Evolutionary conservation across 805 yeast genomes (phyloP).

Genomic region (Ogataea pini): DNA sequence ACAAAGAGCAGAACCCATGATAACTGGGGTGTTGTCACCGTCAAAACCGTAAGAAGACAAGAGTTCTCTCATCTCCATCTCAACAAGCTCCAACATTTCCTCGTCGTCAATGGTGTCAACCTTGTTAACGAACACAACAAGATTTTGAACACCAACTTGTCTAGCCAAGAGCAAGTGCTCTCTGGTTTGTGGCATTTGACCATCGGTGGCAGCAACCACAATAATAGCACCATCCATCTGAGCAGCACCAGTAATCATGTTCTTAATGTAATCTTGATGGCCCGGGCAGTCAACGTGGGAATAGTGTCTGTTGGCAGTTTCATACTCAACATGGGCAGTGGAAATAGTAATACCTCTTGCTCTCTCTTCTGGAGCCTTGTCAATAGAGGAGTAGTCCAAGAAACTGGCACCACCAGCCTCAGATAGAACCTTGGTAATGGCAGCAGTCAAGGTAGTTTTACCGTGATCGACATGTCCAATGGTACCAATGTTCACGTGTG

Average conservation of each 20-base stretch:
- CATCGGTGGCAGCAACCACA: slow-evolving; percentile 98
- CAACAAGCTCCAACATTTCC: slow-evolving; percentile 98
- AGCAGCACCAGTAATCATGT: slow-evolving; percentile 99
- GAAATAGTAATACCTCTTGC: slow-evolving; percentile 99
- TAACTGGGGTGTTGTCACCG: slow-evolving; percentile 96
- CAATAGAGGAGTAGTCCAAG: slow-evolving; percentile 90
- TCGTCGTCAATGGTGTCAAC: slow-evolving; percentile 98
- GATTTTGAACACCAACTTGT: slow-evolving; percentile 98
- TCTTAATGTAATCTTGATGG: slow-evolving; percentile 97
- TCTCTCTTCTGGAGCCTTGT: slow-evolving; percentile 98
- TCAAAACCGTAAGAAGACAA: slow-evolving; percentile 90
- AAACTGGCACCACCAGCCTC: slow-evolving; percentile 89
- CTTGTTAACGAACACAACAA: slow-evolving; percentile 97
- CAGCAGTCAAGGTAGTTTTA: slow-evolving; percentile 97
- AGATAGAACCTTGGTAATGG: slow-evolving; percentile 93
- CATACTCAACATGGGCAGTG: slow-evolving; percentile 97
- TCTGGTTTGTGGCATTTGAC: slow-evolving; percentile 99
- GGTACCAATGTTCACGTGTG: slow-evolving; percentile 96
- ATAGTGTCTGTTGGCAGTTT: slow-evolving; percentile 91
- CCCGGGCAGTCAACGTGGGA: slow-evolving; percentile 99
- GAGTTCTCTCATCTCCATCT: slow-evolving; percentile 99
- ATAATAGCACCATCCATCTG: slow-evolving; percentile 99
- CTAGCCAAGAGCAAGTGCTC: slow-evolving; percentile 97
- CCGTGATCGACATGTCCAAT: slow-evolving; percentile 99
- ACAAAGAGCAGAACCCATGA: slow-evolving; percentile 98